These are phyloP conservation scores for Colletotrichum musicola DNA, from an alignment of 2,329 filamentous ascomycete species.

Conservation along the genomic window DNA sequence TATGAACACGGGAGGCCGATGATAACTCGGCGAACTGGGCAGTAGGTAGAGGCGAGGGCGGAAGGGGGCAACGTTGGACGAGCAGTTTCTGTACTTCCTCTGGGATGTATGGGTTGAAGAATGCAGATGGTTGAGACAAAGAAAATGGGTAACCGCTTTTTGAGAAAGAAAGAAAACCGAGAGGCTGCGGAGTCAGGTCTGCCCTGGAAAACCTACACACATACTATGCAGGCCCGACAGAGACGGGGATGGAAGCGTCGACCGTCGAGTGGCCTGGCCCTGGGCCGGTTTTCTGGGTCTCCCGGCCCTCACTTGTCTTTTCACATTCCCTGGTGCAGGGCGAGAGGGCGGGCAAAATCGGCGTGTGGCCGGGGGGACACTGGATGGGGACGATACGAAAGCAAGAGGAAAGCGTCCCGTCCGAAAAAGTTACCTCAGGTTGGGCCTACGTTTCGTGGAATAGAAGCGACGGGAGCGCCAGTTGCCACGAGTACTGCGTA, in stretches of 20 bases:
- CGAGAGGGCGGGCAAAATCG: neutral
- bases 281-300: constrained; percentile 21
- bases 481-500: neutral
- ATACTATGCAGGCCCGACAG: neutral
- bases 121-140: constrained; percentile 29
- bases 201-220: no score
- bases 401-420: constrained; percentile 15
- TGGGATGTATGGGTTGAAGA: constrained; percentile 26
- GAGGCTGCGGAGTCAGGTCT: constrained; percentile 6
- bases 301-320: neutral
- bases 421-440: constrained; percentile 26
- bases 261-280: constrained; percentile 15
- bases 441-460: neutral
- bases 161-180: constrained; percentile 14
- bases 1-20: neutral
- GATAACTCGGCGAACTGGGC: no score
- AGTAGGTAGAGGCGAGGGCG: no score
- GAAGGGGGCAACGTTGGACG: no score
- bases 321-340: constrained; percentile 8
- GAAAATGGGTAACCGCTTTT: constrained; percentile 17
- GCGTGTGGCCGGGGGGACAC: constrained; percentile 16
- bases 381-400: constrained; percentile 19
- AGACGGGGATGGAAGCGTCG: neutral
- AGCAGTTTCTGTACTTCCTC: neutral
- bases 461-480: neutral